Base-by-base conservation (phyloP, 805 yeast species). In the Monosporozyma servazzii region DNA sequence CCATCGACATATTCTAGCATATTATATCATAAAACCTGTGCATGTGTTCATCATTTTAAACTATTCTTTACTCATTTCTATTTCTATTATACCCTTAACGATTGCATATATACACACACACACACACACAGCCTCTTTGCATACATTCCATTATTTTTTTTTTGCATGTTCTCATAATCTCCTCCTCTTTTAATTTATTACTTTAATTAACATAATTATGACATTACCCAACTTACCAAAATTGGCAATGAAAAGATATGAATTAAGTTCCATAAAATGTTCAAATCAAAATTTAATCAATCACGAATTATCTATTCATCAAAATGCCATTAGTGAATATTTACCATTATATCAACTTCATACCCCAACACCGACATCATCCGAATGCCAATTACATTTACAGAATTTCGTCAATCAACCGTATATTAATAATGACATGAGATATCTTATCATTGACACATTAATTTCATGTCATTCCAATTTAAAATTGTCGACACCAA, bases 361-460 rank as follows among this genome's bases (percentile, higher is more conserved):
- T 11, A 3, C 5, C 17, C 23, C 17, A 21, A 3, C 15, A 10
- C 21, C 44, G 21, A 21, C n/a, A 3, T 15, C 29, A 3, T 5
- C 17, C 11, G 37, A 48, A n/a, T 40, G 46, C 9, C 33, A 37
- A n/a, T 46, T 48, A 5, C 44, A 47, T 23, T 58, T 68, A 5
- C 58, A 64, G 8, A 53, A 66, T 49, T 68, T 71, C 25, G 58
- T 58, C 30, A 60, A 69, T 3, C 75, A 71, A 51, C 75, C 75
- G 17, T 68, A 69, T 53, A 76, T 71, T 63, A 63, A 58, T 50
- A 56, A 59, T 11, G 62, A 64, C n/a, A 86, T 88, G 79, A 78
- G 97, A 60, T 81, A 83, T 27, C 80, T 82, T 57, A 73, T 91
- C 51, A 79, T 91, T 51, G 96, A 89, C 61, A 90, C 89, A 60